Base-by-base conservation (phyloP, 768 basidiomycete species). In the Sarcomyxa edulis region DNA sequence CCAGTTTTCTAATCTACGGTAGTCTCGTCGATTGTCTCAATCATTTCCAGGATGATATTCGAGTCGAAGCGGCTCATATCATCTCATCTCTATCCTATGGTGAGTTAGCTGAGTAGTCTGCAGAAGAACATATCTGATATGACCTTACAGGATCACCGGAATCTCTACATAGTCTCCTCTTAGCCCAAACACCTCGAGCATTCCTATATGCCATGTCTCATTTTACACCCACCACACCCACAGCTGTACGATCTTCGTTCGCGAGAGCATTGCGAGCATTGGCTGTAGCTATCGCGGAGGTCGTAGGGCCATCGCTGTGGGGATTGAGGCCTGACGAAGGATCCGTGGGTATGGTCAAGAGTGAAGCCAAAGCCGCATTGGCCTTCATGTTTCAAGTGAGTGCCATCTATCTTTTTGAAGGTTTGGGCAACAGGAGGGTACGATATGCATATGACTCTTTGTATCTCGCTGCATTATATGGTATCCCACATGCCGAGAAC, bases 1-100 rank as follows among this genome's bases (percentile, higher is more conserved):
- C 40, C 23, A 26, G 18, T 39, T 24, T 21, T 35, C 32, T 24
- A 35, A 37, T 36, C 35, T 37, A 36, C 46, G 45, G 31, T 16
- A 84, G 85, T 14, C 68, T 86, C 12, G 76, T 88, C 20, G 70
- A 74, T 35, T 78, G 74, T 39, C 59, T 87, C 5, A 74, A 78
- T 37, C 48, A 50, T 23, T 66, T 65, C 0, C 60, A 65, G 25
- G 71, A 74, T 9, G 74, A 76, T 6, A 59, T 84, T 23, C 71
- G 82, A 7, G 69, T 78, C 33, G 85, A 89, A 51, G 81, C 87
- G 0, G 82, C 85, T 0, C 81, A 87, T 47, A 70, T 89, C 25
- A 65, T 89, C 11, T 72, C 84, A 0, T 89, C 87, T 0, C 64
- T 90, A 9, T 72, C 84, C 0, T 82, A 84, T 45, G 84, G 84